Percentiles rank a stretch among this genome's conserved stretches.
Conservation (phyloP, 1,284 basidiomycete species). For the Cryptococcus sp. region DNA sequence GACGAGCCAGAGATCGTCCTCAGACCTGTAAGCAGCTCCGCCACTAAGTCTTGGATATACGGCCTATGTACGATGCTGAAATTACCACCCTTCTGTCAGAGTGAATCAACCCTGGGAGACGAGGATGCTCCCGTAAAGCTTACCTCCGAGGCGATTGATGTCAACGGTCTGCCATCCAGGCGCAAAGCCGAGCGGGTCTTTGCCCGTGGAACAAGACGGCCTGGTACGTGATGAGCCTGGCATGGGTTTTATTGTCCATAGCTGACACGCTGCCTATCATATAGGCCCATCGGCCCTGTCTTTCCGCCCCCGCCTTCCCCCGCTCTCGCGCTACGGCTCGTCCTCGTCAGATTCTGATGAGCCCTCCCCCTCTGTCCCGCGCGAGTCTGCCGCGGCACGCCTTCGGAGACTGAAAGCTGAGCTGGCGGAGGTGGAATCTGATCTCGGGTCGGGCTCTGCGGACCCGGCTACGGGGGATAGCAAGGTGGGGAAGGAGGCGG, state of each 20-base stretch:
- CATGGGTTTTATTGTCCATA: background rate
- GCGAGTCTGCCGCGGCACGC: constrained; percentile 49
- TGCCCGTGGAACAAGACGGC: constrained; percentile 21
- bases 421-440: constrained; percentile 51
- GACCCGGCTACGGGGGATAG: background rate
- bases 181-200: constrained; percentile 27
- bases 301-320: constrained; percentile 22
- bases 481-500: background rate
- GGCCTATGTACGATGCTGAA: no score
- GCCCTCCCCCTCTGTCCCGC: constrained; percentile 9
- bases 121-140: constrained; percentile 17
- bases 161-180: constrained; percentile 23
- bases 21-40: constrained; percentile 24
- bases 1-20: constrained; percentile 53
- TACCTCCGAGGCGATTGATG: constrained; percentile 27
- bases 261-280: background rate
- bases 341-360: constrained; percentile 19
- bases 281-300: constrained; percentile 15
- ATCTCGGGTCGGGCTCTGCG: constrained; percentile 25
- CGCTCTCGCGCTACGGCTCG: constrained; percentile 14
- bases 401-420: constrained; percentile 52
- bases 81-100: constrained; percentile 4
- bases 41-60: background rate
- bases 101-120: constrained; percentile 20
- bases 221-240: background rate